Evolutionary conservation across 108 stramenopile genomes (phyloP).

Genomic region (Cylindrotheca fusiformis): DNA sequence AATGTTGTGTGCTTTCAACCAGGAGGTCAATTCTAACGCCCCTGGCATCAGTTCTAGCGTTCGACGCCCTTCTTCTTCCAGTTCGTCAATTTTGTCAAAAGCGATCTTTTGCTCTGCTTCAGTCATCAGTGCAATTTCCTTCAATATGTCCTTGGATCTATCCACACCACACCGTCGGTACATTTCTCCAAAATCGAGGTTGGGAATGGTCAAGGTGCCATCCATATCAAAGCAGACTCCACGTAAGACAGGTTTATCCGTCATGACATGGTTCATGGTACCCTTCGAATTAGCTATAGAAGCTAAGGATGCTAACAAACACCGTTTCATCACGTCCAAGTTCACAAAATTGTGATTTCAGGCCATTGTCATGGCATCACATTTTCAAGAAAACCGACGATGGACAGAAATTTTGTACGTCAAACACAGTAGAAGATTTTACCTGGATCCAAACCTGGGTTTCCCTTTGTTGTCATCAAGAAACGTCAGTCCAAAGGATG

Average conservation of each 20-base stretch:
- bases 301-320: too few species aligned
- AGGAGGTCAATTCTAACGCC: slow-evolving; percentile 26
- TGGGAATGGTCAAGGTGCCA: slow-evolving; percentile 45
- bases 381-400: too few species aligned
- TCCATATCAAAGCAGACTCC: slow-evolving; percentile 65
- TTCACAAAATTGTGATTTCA: too few species aligned
- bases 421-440: too few species aligned
- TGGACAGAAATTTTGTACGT: too few species aligned
- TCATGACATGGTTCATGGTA: too few species aligned
- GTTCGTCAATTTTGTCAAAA: slow-evolving; percentile 30
- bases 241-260: slow-evolving; percentile 27
- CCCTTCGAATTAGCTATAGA: too few species aligned
- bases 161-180: slow-evolving; percentile 31
- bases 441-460: too few species aligned
- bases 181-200: slow-evolving; percentile 44
- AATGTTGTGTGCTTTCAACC: slow-evolving; percentile 32
- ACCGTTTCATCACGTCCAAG: too few species aligned
- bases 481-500: too few species aligned
- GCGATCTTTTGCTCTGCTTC: not conserved
- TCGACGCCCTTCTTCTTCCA: slow-evolving; percentile 44
- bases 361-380: too few species aligned
- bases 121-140: slow-evolving; percentile 9
- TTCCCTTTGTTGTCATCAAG: too few species aligned
- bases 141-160: slow-evolving; percentile 31
- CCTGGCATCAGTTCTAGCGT: slow-evolving; percentile 43